Percentiles rank a stretch among this genome's conserved stretches.
Conservation (phyloP, 2,329 filamentous ascomycete species). For the Penicillium sp. region DNA sequence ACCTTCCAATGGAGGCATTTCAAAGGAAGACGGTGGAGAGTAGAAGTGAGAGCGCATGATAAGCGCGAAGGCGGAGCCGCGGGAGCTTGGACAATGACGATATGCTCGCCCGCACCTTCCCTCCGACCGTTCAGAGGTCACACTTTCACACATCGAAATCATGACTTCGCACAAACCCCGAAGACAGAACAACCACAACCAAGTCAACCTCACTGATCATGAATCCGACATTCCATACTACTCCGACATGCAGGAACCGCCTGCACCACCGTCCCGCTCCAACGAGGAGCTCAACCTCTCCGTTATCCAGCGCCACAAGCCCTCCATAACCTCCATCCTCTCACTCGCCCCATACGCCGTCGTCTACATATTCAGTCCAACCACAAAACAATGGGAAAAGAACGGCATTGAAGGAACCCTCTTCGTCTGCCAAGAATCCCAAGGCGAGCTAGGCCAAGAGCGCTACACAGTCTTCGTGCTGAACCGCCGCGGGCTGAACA, state of each 20-base stretch:
- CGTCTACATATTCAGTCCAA: slow-evolving; percentile 72
- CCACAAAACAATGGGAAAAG: slow-evolving; percentile 74
- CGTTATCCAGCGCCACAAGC: slow-evolving; percentile 77
- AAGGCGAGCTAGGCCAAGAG: slow-evolving; percentile 46
- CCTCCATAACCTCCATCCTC: slow-evolving; percentile 67
- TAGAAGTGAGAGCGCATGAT: not conserved
- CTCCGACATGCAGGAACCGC: slow-evolving; percentile 35
- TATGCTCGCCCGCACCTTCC: slow-evolving; percentile 4
- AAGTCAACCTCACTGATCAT: slow-evolving; percentile 51
- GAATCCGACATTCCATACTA: slow-evolving; percentile 60
- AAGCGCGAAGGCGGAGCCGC: slow-evolving; percentile 7
- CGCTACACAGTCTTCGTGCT: slow-evolving; percentile 63
- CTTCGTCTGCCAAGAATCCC: slow-evolving; percentile 69
- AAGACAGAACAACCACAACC: slow-evolving; percentile 28
- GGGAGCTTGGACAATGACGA: slow-evolving; percentile 12
- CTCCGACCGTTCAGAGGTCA: not conserved
- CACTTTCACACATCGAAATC: slow-evolving; percentile 6
- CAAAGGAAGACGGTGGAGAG: not conserved
- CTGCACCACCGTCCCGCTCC: slow-evolving; percentile 54
- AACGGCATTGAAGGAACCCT: slow-evolving; percentile 78
- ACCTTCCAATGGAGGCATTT: not conserved
- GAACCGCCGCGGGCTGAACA: slow-evolving; percentile 67
- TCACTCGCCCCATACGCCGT: slow-evolving; percentile 81
- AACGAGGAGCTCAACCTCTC: slow-evolving; percentile 84
- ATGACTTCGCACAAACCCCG: slow-evolving; percentile 36